Percentiles rank a stretch among this genome's conserved stretches.
Conservation (phyloP, 352 stramenopile species). For the Phytophthora ohioensis region DNA sequence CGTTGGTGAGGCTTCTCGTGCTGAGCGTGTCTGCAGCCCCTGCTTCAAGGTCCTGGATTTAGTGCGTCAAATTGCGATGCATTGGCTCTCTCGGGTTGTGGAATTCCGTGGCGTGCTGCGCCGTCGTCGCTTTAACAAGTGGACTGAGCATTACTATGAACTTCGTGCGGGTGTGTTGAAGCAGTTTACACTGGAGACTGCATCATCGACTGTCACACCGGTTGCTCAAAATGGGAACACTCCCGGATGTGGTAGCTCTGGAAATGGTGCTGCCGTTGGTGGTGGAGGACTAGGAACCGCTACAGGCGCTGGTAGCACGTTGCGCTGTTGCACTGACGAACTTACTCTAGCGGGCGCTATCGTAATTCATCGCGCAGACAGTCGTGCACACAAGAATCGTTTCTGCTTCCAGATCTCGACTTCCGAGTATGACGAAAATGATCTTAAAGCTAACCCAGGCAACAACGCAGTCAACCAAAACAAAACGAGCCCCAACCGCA, state of each 20-base stretch:
- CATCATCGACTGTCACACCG: conserved; percentile 16
- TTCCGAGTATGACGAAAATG: conserved; percentile 49
- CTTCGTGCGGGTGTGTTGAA: conserved; percentile 78
- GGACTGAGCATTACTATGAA: conserved; percentile 85
- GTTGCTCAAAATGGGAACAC: conserved; percentile 27
- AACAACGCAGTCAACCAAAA: conserved; percentile 15
- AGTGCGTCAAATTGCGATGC: conserved; percentile 70
- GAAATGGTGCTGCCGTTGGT: conserved; percentile 11
- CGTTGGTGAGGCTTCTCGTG: conserved; percentile 64
- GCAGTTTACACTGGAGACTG: conserved; percentile 76
- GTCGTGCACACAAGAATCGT: conserved; percentile 69
- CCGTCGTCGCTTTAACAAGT: conserved; percentile 80
- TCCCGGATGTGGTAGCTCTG: conserved; percentile 26
- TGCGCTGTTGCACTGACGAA: conserved; percentile 62
- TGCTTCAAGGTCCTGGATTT: conserved; percentile 75
- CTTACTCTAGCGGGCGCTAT: conserved; percentile 81
- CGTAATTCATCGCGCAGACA: conserved; percentile 81
- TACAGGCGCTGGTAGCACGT: not conserved
- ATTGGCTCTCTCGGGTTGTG: conserved; percentile 76
- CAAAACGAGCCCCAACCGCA: conserved; percentile 32
- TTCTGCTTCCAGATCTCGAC: conserved; percentile 88
- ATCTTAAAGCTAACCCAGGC: conserved; percentile 20
- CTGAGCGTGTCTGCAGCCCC: conserved; percentile 76
- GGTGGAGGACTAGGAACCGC: conserved; percentile 5
- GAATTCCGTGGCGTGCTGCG: conserved; percentile 78